These are phyloP conservation scores for Pisolithus orientalis DNA, from an alignment of 768 basidiomycete genomes.

Conservation along the genomic window DNA sequence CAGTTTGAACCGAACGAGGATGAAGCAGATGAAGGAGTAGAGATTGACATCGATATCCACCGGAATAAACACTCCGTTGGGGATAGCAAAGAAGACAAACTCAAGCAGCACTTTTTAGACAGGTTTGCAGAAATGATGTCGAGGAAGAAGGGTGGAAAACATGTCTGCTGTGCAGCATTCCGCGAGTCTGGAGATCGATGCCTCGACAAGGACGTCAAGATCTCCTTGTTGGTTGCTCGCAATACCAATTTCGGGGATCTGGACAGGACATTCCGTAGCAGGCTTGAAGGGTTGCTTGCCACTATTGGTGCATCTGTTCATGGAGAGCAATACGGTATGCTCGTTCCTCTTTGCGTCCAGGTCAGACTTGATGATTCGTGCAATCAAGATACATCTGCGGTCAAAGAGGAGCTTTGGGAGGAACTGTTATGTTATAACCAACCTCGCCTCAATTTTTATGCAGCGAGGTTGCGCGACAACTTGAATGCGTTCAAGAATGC, in stretches of 20 bases:
- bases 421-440: neutral
- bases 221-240: neutral
- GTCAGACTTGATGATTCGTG: neutral
- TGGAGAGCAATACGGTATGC: neutral
- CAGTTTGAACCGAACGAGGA: neutral
- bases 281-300: neutral
- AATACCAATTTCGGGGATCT: neutral
- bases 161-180: neutral
- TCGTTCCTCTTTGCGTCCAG: neutral
- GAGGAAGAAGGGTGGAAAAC: neutral
- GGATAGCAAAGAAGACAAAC: neutral
- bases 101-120: constrained; percentile 1
- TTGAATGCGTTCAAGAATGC: neutral
- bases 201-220: neutral
- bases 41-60: constrained; percentile 7
- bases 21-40: neutral
- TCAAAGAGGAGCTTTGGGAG: neutral
- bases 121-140: neutral
- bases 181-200: neutral
- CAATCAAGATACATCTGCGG: neutral
- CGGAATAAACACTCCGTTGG: neutral
- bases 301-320: neutral
- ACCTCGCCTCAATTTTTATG: neutral
- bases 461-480: neutral
- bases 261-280: neutral